Evolutionary conservation across 106 monocot genomes (phyloP), one percentile per base, ranked within the genome.

Genomic region (Acorus gramineus): DNA sequence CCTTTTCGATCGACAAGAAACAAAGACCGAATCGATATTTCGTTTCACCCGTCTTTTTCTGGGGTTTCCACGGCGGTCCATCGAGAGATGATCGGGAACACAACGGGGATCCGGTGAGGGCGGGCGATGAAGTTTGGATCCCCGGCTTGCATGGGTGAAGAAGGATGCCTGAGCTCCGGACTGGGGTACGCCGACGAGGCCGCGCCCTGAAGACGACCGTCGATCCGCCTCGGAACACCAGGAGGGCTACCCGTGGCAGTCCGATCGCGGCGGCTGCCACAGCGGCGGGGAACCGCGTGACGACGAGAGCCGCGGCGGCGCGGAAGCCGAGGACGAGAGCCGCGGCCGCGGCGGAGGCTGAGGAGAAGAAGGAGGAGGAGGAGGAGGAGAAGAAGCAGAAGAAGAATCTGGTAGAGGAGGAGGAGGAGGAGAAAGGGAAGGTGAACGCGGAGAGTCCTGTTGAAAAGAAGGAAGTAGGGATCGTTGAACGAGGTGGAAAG

Each of bases 81-180:
- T 28, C 28, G 28, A 28, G 28, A 28, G 28, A 28, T 7, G 69
- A 60, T 51, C 60, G 69, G 52, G 59, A 60, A 60, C 59, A 69
- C 52, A 60, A 72, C 65, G 72, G 64, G 72, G 72, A 65, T 65
- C 46, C 43, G 57, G 70, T 47, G 46, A 9, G 61, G 61, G 4
- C 53, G 14, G 44, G 8, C 53, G 28, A 28, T 28, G 28, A 28
- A 28, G 28, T 28, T 28, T 28, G 28, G 28, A 28, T 28, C 28
- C 28, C 28, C 1, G 5, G 76, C 14, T 72, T 78, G 78, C 57
- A 78, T 78, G 78, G 78, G 53, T 52, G 68, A 64, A 78, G 73
- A 73, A 28, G 28, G 28, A 78, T 78, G 78, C 73, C 54, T 12
- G 73, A 78, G 51, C 59, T 78, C 68, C 78, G 78, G 59, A 73